Conservation (phyloP, 1,284 basidiomycete genomes). For the Anthracocystis walkeri region DNA sequence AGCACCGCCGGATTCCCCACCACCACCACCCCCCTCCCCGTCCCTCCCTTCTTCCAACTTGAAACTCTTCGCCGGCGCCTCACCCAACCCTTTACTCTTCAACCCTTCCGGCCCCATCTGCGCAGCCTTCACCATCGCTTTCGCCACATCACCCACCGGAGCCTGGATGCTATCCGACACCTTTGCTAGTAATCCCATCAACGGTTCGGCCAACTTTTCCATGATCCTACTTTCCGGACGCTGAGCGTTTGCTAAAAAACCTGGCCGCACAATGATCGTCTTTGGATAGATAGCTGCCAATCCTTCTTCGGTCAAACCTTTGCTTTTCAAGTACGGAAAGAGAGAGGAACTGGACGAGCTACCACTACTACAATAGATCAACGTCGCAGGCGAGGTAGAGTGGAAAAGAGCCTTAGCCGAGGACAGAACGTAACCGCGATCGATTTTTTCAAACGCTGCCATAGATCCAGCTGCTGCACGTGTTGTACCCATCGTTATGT, state of each 20-base stretch:
- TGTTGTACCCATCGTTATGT: constrained; percentile 57
- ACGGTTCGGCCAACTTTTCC: constrained; percentile 56
- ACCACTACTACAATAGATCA: constrained; percentile 78
- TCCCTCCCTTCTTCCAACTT: constrained; percentile 13
- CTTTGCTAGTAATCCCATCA: constrained; percentile 12
- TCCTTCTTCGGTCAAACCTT: constrained; percentile 79
- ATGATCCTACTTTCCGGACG: constrained; percentile 67
- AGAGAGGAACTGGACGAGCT: constrained; percentile 45
- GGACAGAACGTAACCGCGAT: constrained; percentile 80
- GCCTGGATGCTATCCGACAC: constrained; percentile 19
- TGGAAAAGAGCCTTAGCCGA: constrained; percentile 77
- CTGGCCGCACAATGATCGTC: constrained; percentile 78
- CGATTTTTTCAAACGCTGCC: constrained; percentile 79
- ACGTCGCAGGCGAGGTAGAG: constrained; percentile 71
- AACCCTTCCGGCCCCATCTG: constrained; percentile 23
- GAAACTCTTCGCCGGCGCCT: constrained; percentile 13
- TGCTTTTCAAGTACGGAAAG: constrained; percentile 71
- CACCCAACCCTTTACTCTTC: constrained; percentile 4
- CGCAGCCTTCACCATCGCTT: constrained; percentile 42
- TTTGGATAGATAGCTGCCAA: constrained; percentile 77
- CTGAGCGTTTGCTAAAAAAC: constrained; percentile 71
- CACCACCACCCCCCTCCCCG: constrained; percentile 1
- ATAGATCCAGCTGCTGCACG: constrained; percentile 74
- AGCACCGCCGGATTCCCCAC: constrained; percentile 14
- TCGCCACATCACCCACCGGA: constrained; percentile 27